Evolutionary conservation across 768 basidiomycete genomes (phyloP).

Genomic region (Basidioascus undulatus): DNA sequence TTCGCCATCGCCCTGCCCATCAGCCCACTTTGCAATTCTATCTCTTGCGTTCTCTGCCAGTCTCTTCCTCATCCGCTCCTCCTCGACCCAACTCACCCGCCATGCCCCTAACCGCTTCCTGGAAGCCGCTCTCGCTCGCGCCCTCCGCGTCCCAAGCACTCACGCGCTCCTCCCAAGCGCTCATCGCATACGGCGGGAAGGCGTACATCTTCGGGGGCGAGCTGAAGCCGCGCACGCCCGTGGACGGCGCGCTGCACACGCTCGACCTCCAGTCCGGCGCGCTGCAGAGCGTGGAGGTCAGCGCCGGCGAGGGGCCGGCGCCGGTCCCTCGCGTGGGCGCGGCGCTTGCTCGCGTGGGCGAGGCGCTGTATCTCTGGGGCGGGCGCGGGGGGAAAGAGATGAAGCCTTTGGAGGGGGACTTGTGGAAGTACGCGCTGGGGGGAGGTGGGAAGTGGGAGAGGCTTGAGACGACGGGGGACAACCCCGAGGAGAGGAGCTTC

Average conservation of each 20-base stretch:
- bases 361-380: slow-evolving; percentile 24
- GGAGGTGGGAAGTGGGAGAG: slow-evolving; percentile 16
- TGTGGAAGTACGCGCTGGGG: slow-evolving; percentile 15
- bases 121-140: too few species aligned
- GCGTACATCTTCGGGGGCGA: slow-evolving; percentile 26
- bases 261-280: slow-evolving; percentile 10
- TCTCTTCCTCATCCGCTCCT: too few species aligned
- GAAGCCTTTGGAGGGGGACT: slow-evolving; percentile 17
- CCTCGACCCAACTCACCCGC: too few species aligned
- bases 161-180: slow-evolving; percentile 25
- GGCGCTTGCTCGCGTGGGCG: slow-evolving; percentile 6
- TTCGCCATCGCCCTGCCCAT: too few species aligned
- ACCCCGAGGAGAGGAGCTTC: slow-evolving; percentile 19
- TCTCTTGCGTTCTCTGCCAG: too few species aligned
- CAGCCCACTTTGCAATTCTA: too few species aligned
- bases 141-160: not conserved
- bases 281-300: slow-evolving; percentile 1
- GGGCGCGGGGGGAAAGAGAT: slow-evolving; percentile 24
- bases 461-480: slow-evolving; percentile 14
- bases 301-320: too few species aligned
- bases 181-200: slow-evolving; percentile 16
- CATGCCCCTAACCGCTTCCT: too few species aligned
- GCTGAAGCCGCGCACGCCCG: slow-evolving; percentile 22
- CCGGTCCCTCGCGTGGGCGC: slow-evolving; percentile 15
- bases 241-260: slow-evolving; percentile 16